Evolutionary conservation across 139 green algal species (phyloP).

Genomic region (Closterium sp.): DNA sequence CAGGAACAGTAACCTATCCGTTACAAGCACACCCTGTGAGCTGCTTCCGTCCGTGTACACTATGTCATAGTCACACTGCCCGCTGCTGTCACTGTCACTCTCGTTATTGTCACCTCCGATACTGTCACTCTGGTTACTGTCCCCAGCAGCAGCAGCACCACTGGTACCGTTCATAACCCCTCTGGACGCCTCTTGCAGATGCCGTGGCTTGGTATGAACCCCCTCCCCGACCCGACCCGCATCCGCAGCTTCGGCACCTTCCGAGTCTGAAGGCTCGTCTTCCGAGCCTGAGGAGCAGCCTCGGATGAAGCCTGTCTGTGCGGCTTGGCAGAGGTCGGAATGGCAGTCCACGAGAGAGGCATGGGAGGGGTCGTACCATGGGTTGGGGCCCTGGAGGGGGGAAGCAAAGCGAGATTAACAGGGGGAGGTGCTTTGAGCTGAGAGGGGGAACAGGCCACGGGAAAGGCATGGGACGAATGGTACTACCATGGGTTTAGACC

Average conservation of each 20-base stretch:
- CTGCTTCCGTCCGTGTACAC: slow-evolving; percentile 12
- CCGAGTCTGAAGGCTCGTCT: no score
- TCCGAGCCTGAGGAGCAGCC: slow-evolving; percentile 1
- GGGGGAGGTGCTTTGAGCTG: neutral
- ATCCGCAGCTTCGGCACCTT: no score
- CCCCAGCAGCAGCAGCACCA: neutral
- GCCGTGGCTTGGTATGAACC: neutral
- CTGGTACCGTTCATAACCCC: neutral
- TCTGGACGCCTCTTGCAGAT: neutral
- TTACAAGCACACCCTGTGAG: slow-evolving; percentile 22
- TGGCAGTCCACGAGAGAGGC: slow-evolving; percentile 1
- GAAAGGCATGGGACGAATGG: neutral
- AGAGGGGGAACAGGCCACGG: neutral
- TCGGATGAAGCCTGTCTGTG: slow-evolving; percentile 7
- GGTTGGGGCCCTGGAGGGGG: neutral
- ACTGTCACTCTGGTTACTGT: neutral
- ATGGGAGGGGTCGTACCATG: neutral
- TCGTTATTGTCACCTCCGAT: neutral
- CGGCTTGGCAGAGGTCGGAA: neutral
- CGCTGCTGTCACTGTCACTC: neutral
- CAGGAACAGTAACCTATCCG: slow-evolving; percentile 22
- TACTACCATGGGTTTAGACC: slow-evolving; percentile 6
- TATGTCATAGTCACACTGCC: slow-evolving; percentile 28
- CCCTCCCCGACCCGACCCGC: neutral
- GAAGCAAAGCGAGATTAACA: neutral